phyloP scores from a whole-genome alignment of 2,329 filamentous ascomycete genomes.

The Trichoderma aggressivum region DNA sequence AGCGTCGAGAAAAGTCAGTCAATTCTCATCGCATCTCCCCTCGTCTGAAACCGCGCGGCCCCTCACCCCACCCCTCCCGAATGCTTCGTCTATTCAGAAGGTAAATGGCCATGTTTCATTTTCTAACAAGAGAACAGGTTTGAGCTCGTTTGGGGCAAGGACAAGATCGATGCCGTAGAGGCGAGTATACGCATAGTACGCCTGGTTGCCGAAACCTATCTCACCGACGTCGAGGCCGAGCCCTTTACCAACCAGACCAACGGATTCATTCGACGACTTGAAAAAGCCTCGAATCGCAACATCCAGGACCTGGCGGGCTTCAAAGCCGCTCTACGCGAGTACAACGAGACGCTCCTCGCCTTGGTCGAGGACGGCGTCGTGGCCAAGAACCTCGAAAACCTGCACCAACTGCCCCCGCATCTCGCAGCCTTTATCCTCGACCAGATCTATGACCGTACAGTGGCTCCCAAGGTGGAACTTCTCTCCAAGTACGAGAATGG shows the following conservation, averaged over 20 bases:
- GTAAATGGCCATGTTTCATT: not conserved
- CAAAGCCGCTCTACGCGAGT: constrained; percentile 67
- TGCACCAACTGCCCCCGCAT: constrained; percentile 66
- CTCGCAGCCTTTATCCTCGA: constrained; percentile 77
- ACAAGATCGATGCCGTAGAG: constrained; percentile 72
- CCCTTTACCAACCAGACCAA: constrained; percentile 68
- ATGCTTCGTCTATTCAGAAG: not conserved
- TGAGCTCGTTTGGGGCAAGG: constrained; percentile 72
- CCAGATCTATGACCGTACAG: constrained; percentile 88
- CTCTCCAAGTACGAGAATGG: constrained; percentile 85
- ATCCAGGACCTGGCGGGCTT: constrained; percentile 66
- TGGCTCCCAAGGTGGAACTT: constrained; percentile 81
- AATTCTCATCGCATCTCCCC: not conserved
- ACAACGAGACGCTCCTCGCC: constrained; percentile 67
- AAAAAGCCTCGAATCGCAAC: constrained; percentile 67
- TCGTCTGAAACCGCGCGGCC: not conserved
- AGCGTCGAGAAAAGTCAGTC: constrained; percentile 62
- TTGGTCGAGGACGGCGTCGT: constrained; percentile 70
- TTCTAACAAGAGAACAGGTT: constrained; percentile 28
- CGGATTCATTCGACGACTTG: constrained; percentile 73
- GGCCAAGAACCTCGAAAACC: constrained; percentile 64
- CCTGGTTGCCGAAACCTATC: constrained; percentile 70
- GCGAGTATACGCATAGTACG: constrained; percentile 70
- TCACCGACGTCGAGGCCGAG: constrained; percentile 65
- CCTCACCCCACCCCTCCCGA: not conserved